These are phyloP conservation scores for Circinella minor DNA, from an alignment of 371 early-diverging fungal genomes.

Conservation along the genomic window DNA sequence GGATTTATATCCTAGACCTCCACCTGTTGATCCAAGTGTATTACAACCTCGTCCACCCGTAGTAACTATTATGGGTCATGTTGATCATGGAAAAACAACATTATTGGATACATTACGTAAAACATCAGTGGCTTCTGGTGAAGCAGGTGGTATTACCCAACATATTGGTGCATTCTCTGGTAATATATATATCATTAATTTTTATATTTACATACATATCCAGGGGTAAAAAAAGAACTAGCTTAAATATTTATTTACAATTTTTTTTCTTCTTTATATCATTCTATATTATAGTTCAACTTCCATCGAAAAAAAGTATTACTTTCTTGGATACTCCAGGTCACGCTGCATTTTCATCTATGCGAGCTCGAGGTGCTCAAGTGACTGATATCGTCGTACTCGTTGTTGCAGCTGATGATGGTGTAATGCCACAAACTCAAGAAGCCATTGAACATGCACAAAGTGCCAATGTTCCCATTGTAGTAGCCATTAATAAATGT, in stretches of 20 bases:
- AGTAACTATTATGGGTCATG: slow-evolving; percentile 98
- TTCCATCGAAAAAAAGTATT: slow-evolving; percentile 75
- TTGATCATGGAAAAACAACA: slow-evolving; percentile 98
- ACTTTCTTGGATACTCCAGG: slow-evolving; percentile 98
- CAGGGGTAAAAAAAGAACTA: no score
- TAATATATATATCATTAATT: slow-evolving; percentile 6
- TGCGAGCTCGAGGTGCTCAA: slow-evolving; percentile 92
- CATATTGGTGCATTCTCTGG: slow-evolving; percentile 98
- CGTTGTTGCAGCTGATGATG: slow-evolving; percentile 97
- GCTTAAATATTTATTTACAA: no score
- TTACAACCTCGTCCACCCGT: slow-evolving; percentile 87
- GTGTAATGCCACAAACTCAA: slow-evolving; percentile 96
- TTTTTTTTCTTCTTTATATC: no score
- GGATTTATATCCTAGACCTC: slow-evolving; percentile 66
- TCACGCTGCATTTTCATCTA: slow-evolving; percentile 94
- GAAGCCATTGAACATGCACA: slow-evolving; percentile 95
- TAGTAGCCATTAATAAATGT: slow-evolving; percentile 97
- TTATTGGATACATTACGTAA: slow-evolving; percentile 93
- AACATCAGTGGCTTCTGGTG: slow-evolving; percentile 90
- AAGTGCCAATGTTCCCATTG: slow-evolving; percentile 88
- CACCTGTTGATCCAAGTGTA: slow-evolving; percentile 71
- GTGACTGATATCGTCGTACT: slow-evolving; percentile 94
- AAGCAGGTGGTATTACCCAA: slow-evolving; percentile 97
- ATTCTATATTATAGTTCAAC: slow-evolving; percentile 36
- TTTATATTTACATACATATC: no score